phyloP scores from a whole-genome alignment of 1,284 basidiomycete genomes.

The Cutaneotrichosporon sp. region DNA sequence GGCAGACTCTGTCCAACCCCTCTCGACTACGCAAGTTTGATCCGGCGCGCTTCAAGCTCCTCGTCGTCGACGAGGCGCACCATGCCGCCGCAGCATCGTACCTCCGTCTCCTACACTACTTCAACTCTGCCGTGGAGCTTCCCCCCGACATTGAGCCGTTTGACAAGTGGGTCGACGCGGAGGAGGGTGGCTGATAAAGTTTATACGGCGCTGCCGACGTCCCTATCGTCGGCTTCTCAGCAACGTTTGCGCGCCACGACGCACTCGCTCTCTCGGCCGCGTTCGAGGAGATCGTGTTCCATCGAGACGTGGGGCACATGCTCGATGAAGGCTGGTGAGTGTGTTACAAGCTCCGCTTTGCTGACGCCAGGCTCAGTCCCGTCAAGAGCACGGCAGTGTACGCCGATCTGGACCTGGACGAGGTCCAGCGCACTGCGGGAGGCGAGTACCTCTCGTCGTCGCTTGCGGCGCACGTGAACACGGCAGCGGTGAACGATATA shows the following conservation, averaged over 20 bases:
- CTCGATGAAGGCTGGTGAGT: slow-evolving; percentile 81
- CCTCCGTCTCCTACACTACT: slow-evolving; percentile 39
- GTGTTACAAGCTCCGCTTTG: neutral
- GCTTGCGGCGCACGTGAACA: slow-evolving; percentile 74
- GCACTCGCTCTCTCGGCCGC: slow-evolving; percentile 81
- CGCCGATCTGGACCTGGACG: slow-evolving; percentile 63
- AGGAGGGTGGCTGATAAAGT: no score
- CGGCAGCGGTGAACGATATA: slow-evolving; percentile 64
- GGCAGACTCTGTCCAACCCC: slow-evolving; percentile 72
- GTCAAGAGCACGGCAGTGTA: slow-evolving; percentile 76
- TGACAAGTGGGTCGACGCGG: slow-evolving; percentile 8
- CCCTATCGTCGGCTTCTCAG: slow-evolving; percentile 90
- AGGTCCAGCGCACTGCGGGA: slow-evolving; percentile 59
- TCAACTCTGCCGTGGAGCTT: slow-evolving; percentile 34
- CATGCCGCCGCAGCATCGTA: slow-evolving; percentile 84
- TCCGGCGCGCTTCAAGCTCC: slow-evolving; percentile 64
- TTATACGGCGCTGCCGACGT: slow-evolving; percentile 47
- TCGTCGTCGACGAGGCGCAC: slow-evolving; percentile 92
- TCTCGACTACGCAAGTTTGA: slow-evolving; percentile 74
- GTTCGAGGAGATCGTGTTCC: slow-evolving; percentile 89
- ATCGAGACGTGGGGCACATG: slow-evolving; percentile 89
- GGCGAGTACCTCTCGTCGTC: slow-evolving; percentile 76
- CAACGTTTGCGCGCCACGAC: slow-evolving; percentile 90
- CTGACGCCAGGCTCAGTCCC: slow-evolving; percentile 64
- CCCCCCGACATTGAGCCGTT: slow-evolving; percentile 25